phyloP scores from a whole-genome alignment of 176 grass and related monocot genomes.

The Rhynchospora breviuscula region DNA sequence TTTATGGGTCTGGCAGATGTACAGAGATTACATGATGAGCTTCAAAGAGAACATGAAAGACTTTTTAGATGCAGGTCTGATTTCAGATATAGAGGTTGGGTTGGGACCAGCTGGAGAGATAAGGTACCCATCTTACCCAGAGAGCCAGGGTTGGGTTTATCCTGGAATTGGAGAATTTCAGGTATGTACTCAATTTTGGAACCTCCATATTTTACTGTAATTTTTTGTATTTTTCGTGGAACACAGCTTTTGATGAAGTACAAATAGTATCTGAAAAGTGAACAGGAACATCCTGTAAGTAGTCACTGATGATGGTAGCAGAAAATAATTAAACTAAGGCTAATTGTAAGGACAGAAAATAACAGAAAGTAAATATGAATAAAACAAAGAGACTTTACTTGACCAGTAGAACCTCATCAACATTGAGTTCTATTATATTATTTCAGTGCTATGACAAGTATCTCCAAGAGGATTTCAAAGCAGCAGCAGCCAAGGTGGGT shows the following conservation, averaged over 20 bases:
- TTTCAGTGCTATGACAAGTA: slow-evolving; percentile 76
- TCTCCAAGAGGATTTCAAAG: slow-evolving; percentile 53
- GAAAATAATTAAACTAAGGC: too few relatives aligned
- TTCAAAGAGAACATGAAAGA: slow-evolving; percentile 81
- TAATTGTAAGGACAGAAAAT: too few relatives aligned
- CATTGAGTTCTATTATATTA: not conserved
- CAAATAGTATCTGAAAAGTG: not conserved
- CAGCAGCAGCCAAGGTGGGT: slow-evolving; percentile 29
- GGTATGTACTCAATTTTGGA: slow-evolving; percentile 23
- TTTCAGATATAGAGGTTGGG: slow-evolving; percentile 72
- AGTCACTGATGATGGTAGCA: too few relatives aligned
- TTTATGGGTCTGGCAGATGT: slow-evolving; percentile 32
- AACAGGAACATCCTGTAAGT: too few relatives aligned
- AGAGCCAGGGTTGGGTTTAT: slow-evolving; percentile 63
- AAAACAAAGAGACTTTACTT: not conserved
- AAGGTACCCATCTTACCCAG: slow-evolving; percentile 66
- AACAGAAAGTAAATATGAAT: not conserved
- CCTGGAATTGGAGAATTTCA: slow-evolving; percentile 81
- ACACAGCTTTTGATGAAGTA: not conserved
- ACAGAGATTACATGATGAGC: slow-evolving; percentile 72
- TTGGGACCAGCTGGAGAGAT: slow-evolving; percentile 73
- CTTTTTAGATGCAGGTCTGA: slow-evolving; percentile 52
- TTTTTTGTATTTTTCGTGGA: slow-evolving; percentile 1
- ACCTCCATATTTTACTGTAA: not conserved
- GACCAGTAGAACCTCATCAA: not conserved